Conservation (phyloP, 257 asterid genomes). For the Ocimum tenuiflorum region DNA sequence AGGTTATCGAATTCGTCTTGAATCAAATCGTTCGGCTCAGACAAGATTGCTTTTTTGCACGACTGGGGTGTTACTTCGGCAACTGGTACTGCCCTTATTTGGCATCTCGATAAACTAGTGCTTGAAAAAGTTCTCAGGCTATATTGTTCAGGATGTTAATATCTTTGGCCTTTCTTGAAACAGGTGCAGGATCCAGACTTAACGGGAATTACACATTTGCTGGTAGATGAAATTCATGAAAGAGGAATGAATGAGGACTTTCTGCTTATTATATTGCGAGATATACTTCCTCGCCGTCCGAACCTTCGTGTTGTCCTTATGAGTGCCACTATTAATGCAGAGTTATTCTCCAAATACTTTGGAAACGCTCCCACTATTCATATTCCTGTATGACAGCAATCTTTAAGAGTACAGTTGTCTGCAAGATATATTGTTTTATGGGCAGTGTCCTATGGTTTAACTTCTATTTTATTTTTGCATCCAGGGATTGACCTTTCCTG, state of each 20-base stretch:
- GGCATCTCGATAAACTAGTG: constrained; percentile 6
- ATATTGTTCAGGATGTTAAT: constrained; percentile 11
- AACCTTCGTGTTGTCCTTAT: constrained; percentile 81
- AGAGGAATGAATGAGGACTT: constrained; percentile 98
- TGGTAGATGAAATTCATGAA: constrained; percentile 97
- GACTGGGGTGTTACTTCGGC: constrained; percentile 87
- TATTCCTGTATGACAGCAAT: constrained; percentile 59
- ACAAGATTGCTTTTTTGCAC: constrained; percentile 93
- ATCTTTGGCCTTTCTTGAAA: constrained; percentile 12
- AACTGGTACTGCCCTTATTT: constrained; percentile 46
- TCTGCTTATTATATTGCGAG: constrained; percentile 70
- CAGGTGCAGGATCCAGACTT: constrained; percentile 78
- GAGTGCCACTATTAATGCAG: constrained; percentile 99
- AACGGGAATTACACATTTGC: constrained; percentile 75
- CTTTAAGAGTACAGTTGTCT: constrained; percentile 1
- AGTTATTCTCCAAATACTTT: constrained; percentile 72
- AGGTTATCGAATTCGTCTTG: constrained; percentile 93
- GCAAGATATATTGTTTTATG: constrained; percentile 11
- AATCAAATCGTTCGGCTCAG: constrained; percentile 69
- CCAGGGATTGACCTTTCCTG: constrained; percentile 93
- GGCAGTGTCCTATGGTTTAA: background rate
- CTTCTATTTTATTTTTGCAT: constrained; percentile 13
- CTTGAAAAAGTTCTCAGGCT: background rate
- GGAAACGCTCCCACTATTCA: constrained; percentile 83
- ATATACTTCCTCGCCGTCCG: constrained; percentile 91